Conservation (phyloP, 2,329 filamentous ascomycete species). For the Ascocoryne sarcoides region DNA sequence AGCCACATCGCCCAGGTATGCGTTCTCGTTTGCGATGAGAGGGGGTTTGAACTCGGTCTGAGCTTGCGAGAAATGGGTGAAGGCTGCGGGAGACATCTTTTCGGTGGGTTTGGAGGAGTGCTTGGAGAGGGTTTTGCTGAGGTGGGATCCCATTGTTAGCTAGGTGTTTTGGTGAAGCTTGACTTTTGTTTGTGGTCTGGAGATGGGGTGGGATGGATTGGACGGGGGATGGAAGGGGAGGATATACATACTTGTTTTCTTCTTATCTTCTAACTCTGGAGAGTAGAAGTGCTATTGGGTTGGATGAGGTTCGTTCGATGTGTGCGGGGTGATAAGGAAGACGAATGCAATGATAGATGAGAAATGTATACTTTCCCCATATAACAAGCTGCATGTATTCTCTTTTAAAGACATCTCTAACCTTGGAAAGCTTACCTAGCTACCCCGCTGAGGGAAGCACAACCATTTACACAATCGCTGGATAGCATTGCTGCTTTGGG, state of each 20-base stretch:
- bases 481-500: background rate
- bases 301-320: background rate
- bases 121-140: conserved; percentile 25
- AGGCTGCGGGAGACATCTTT: conserved; percentile 18
- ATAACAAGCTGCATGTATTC: background rate
- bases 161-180: background rate
- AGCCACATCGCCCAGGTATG: conserved; percentile 48
- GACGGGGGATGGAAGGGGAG: background rate
- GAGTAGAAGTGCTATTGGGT: background rate
- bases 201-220: background rate
- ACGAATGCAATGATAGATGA: too few species aligned
- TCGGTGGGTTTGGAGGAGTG: conserved; percentile 4
- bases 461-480: too few species aligned
- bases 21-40: conserved; percentile 55
- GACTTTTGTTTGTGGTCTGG: background rate
- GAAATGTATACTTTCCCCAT: background rate
- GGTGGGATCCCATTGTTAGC: conserved; percentile 15
- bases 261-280: background rate
- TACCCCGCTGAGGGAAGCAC: too few species aligned
- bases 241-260: background rate
- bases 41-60: conserved; percentile 50
- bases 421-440: too few species aligned
- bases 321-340: too few species aligned
- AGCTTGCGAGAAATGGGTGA: conserved; percentile 40
- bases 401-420: too few species aligned